Evolutionary conservation across 305 asterid genomes (phyloP), one percentile per base, ranked within the genome.

Genomic region (Galium porrigens): DNA sequence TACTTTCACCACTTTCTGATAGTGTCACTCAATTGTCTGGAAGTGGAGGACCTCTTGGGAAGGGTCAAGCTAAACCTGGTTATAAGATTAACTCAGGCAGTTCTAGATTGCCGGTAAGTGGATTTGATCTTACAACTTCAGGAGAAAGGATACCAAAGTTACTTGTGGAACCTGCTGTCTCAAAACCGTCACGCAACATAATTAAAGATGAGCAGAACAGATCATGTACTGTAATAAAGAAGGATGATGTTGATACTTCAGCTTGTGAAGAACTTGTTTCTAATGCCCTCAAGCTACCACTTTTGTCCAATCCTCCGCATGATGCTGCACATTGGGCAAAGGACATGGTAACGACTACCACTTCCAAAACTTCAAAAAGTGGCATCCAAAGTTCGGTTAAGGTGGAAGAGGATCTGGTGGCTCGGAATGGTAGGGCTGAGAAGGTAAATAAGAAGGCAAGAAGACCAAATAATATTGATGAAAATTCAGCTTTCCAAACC

Each of bases 221-320:
- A 49, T 41, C 39, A 29, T 74, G 53, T 76, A 71, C 81, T 66
- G 76, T 69, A 66, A 44, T 54, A 49, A 87, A 79, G 73, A 83
- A 77, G 78, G 96, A 80, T 63, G 83, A 81, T 66, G 20, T 65
- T 51, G 87, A 88, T 70, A 36, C 57, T 70, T 72, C 70, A 49
- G 84, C 83, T n/a, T 82, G 85, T 74, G 99, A 86, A 61, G 95
- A 84, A 68, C 91, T 84, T 67, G 84, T 87, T 76, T 87, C 94
- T 37, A 83, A 79, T 79, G 84, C 95, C 72, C 64, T 83, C 72
- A 86, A 81, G 74, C 94, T 90, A 66, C 99, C 96, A 17, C 94
- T 90, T 78, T 37, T 87, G 37, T 81, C 83, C 22, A 71, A 77
- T 69, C 76, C 86, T 51, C 77, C 72, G 54, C 58, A 76, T 74